phyloP scores from a whole-genome alignment of 305 asterid genomes.

The Fraxinus nigra region DNA sequence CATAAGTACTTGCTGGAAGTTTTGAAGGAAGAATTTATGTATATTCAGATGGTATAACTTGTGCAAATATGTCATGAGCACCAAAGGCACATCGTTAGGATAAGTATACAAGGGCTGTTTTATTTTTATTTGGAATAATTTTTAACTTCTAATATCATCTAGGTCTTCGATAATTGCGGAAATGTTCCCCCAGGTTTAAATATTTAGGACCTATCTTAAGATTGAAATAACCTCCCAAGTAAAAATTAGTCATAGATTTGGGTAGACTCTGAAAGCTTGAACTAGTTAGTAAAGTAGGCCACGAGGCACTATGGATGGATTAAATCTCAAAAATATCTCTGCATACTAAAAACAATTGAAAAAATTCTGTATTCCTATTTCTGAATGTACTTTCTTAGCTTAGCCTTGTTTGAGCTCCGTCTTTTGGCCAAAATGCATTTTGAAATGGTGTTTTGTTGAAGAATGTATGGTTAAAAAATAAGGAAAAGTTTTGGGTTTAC shows the following conservation, averaged over 20 bases:
- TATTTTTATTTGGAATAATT: background rate
- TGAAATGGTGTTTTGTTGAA: background rate
- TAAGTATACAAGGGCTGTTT: background rate
- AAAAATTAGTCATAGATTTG: background rate
- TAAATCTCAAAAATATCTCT: background rate
- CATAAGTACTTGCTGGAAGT: constrained; percentile 13
- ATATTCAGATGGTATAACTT: constrained; percentile 5
- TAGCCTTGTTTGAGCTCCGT: background rate
- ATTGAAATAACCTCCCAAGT: background rate
- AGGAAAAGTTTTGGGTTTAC: too few species aligned
- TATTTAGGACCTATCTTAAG: background rate
- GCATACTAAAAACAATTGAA: background rate
- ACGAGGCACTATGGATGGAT: background rate
- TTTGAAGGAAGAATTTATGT: constrained; percentile 5
- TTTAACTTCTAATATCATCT: background rate
- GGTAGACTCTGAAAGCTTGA: background rate
- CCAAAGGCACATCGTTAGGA: background rate
- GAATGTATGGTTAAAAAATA: background rate
- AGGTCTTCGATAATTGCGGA: background rate
- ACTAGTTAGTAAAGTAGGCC: background rate
- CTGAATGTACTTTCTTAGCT: background rate
- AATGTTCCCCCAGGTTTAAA: constrained; percentile 1
- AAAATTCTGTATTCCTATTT: background rate
- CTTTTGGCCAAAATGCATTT: background rate
- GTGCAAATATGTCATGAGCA: background rate